phyloP scores from a whole-genome alignment of 1,139 yeast genomes.

The Diutina rugosa region DNA sequence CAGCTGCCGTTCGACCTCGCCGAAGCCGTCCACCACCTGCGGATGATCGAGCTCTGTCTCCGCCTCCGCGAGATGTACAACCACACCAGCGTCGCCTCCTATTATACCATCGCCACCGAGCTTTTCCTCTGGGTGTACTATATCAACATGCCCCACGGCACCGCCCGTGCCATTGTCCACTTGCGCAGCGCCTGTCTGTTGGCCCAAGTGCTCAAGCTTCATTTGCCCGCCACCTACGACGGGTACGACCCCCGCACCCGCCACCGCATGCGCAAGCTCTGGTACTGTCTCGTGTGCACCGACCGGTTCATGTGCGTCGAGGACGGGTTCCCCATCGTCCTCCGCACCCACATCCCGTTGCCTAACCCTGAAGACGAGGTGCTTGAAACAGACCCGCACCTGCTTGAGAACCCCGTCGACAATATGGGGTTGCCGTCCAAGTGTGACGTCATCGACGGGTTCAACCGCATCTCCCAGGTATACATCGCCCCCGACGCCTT shows the following conservation, averaged over 20 bases:
- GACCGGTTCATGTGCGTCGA: slow-evolving; percentile 28
- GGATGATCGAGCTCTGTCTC: neutral
- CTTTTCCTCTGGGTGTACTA: slow-evolving; percentile 27
- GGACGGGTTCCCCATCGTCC: slow-evolving; percentile 10
- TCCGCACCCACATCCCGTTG: neutral
- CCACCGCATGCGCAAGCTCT: slow-evolving; percentile 22
- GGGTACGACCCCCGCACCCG: slow-evolving; percentile 18
- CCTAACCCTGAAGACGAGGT: neutral
- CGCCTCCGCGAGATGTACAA: neutral
- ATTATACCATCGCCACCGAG: slow-evolving; percentile 9
- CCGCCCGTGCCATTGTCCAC: slow-evolving; percentile 17
- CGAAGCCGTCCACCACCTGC: neutral
- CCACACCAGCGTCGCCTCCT: neutral
- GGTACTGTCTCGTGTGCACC: slow-evolving; percentile 23
- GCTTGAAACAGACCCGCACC: neutral
- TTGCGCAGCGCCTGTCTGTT: slow-evolving; percentile 27
- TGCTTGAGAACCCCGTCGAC: neutral
- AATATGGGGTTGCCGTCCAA: neutral
- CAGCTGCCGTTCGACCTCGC: neutral
- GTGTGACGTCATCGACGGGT: neutral
- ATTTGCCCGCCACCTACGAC: slow-evolving; percentile 16
- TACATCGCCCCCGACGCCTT: neutral
- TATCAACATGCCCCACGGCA: slow-evolving; percentile 17
- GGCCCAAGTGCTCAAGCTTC: slow-evolving; percentile 25
- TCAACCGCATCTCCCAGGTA: neutral